Conservation (phyloP, 1,139 yeast genomes). For the Yamadazyma dendronema region DNA sequence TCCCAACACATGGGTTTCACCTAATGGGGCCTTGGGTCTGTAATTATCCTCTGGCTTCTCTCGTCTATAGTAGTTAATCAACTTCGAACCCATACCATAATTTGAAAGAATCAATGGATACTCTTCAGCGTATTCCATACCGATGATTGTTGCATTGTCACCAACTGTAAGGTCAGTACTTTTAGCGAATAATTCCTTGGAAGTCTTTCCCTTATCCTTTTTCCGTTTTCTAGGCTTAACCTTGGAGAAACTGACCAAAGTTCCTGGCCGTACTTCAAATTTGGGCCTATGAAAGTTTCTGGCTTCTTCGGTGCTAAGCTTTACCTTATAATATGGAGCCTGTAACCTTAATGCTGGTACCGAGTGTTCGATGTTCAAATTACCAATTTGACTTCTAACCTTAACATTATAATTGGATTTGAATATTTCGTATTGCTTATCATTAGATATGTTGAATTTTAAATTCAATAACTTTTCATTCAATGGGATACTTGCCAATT, state of each 20-base stretch:
- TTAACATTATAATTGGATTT: constrained; percentile 87
- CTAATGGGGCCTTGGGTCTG: constrained; percentile 85
- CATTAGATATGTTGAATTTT: constrained; percentile 84
- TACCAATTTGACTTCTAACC: constrained; percentile 90
- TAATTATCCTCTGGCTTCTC: constrained; percentile 75
- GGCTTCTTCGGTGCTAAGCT: constrained; percentile 63
- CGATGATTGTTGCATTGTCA: constrained; percentile 70
- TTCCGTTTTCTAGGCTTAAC: constrained; percentile 81
- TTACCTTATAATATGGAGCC: constrained; percentile 87
- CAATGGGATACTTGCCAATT: constrained; percentile 45
- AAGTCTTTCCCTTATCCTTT: constrained; percentile 82
- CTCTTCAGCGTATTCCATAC: constrained; percentile 90
- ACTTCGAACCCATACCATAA: constrained; percentile 94
- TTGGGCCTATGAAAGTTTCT: constrained; percentile 80
- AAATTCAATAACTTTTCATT: constrained; percentile 47
- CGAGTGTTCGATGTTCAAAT: constrained; percentile 87
- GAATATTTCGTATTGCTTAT: constrained; percentile 76
- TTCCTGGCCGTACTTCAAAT: constrained; percentile 75
- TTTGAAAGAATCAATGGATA: constrained; percentile 79
- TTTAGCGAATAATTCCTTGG: constrained; percentile 67
- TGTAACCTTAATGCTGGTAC: constrained; percentile 85
- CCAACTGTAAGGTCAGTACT: constrained; percentile 80
- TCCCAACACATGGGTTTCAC: constrained; percentile 94
- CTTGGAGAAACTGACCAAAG: constrained; percentile 72
- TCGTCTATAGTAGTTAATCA: constrained; percentile 90